These are phyloP conservation scores for Aspergillus calidoustus DNA, from an alignment of 2,329 filamentous ascomycete genomes.

Conservation along the genomic window DNA sequence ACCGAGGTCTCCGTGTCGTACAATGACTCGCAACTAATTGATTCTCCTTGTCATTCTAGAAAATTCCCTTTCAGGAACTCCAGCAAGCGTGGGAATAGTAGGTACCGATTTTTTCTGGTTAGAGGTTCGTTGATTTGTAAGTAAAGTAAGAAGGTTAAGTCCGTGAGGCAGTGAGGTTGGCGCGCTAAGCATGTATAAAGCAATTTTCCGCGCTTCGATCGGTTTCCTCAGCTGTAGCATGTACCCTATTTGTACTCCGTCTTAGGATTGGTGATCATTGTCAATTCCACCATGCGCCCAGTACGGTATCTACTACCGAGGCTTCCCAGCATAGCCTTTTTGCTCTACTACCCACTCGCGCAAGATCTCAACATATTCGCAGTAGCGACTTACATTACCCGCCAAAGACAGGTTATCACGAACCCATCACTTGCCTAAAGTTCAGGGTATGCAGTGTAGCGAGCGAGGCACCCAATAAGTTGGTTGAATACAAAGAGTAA, in stretches of 20 bases:
- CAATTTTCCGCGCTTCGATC: slow-evolving; percentile 1
- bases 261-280: not conserved
- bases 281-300: not conserved
- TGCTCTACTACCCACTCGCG: not conserved
- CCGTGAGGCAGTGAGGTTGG: not conserved
- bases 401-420: not conserved
- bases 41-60: not conserved
- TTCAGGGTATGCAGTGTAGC: not conserved
- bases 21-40: not conserved
- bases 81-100: no score
- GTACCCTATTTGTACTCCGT: not conserved
- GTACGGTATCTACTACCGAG: not conserved
- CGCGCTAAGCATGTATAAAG: slow-evolving; percentile 12
- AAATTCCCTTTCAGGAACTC: not conserved
- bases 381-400: not conserved
- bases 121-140: not conserved
- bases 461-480: slow-evolving; percentile 2
- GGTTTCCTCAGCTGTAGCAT: not conserved
- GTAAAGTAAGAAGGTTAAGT: not conserved
- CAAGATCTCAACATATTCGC: not conserved
- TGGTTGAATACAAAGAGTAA: not conserved
- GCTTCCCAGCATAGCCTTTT: not conserved
- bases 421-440: not conserved
- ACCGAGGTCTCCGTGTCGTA: not conserved
- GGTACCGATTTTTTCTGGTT: not conserved